Base-by-base conservation (phyloP, 2,329 filamentous ascomycete species). In the Pseudopyrenochaeta lycopersici region DNA sequence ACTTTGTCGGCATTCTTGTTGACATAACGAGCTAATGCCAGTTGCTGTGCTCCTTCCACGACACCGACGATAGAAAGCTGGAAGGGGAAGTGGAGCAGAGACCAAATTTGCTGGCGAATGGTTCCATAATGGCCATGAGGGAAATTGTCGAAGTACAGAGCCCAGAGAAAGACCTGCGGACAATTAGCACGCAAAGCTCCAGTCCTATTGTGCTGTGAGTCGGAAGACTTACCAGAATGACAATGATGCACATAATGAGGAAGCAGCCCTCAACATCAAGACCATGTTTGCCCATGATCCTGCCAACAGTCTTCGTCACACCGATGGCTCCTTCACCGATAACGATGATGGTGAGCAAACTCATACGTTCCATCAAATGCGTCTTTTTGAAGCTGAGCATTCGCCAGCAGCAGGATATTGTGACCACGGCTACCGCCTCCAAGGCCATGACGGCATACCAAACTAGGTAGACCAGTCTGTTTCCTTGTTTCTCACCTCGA, bases 261-360 rank as follows among this genome's bases (percentile, higher is more conserved):
- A 73, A 68, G 44, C 70, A 73, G 7, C 72, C 70, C 33, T 75
- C 72, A 7, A 66, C 59, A 39, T 75, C 67, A 7, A 75, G 52
- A 2, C 72, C 72, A 30, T 60, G 62, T 49, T 76, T 75, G 2
- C 73, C 72, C 73, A 76, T 75, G 46, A 75, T 60, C 32, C 66
- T 65, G 4, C 66, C 64, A 15, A 88, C 83, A 31, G 81, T 81
- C 66, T 82, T 81, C 20, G 81, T 82, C 23, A 88, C 76, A n/a
- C 84, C 82, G 33, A 88, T 86, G 14, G 87, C 83, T 45, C 86
- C 86, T 64, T 89, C 87, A 12, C 87, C 87, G 52, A 89, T 82
- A 50, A 90, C 85, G 55, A 89, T 88, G 42, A 89, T 78, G 0
- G 86, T 89, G 49, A 89, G 76, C 2, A 88, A 77, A 11, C 82